phyloP scores from a whole-genome alignment of 75 land plant species.

The Picea glauca region DNA sequence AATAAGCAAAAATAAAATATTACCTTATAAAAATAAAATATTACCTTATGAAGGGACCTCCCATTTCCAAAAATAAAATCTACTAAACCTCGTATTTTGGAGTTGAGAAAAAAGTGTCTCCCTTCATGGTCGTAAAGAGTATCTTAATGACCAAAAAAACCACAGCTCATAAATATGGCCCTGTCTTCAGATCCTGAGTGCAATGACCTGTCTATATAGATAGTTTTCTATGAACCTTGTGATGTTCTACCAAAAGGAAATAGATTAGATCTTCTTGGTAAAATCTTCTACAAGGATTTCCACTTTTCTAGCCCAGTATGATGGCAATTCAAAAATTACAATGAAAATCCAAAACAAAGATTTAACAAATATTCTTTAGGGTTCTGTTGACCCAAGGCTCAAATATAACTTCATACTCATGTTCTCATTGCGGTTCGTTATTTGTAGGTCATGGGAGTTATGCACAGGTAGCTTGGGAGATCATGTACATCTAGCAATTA shows the following conservation, averaged over 20 bases:
- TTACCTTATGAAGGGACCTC: conserved; percentile 21
- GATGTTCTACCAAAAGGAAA: neutral
- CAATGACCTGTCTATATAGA: conserved; percentile 15
- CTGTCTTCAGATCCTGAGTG: conserved; percentile 19
- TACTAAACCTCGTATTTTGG: conserved; percentile 19
- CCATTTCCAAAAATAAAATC: conserved; percentile 36
- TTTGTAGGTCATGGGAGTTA: no score
- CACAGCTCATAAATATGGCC: conserved; percentile 24
- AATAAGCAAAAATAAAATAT: neutral
- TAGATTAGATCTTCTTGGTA: neutral
- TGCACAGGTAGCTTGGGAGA: no score
- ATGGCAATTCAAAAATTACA: neutral
- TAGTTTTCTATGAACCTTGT: neutral
- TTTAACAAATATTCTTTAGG: no score
- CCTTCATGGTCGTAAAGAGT: conserved; percentile 32
- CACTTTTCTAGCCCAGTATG: neutral
- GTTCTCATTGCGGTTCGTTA: no score
- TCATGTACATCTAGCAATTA: no score
- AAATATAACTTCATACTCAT: no score
- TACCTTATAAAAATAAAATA: neutral
- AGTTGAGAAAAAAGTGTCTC: conserved; percentile 26
- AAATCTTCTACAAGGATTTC: neutral
- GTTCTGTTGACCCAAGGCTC: no score
- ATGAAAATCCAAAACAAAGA: neutral
- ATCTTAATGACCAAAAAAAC: conserved; percentile 25